phyloP scores from a whole-genome alignment of 768 basidiomycete genomes.

The Butyriboletus loyo region DNA sequence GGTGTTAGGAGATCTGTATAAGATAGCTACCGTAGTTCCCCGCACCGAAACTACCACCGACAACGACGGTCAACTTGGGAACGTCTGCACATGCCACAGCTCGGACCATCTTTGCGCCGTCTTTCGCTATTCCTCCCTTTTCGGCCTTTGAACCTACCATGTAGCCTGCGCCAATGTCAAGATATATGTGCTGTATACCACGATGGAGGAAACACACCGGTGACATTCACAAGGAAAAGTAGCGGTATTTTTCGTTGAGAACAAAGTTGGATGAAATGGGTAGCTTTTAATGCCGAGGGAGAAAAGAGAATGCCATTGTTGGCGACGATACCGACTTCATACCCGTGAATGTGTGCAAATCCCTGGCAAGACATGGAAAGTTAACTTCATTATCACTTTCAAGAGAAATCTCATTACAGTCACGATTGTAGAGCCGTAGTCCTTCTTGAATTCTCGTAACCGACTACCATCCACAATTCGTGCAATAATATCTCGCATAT shows the following conservation, averaged over 20 bases:
- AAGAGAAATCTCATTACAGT: conserved; percentile 51
- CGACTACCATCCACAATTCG: conserved; percentile 88
- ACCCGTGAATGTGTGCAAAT: conserved; percentile 87
- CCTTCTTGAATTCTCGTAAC: conserved; percentile 95
- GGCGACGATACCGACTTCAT: conserved; percentile 86
- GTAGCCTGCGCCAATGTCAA: conserved; percentile 51
- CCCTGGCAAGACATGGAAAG: conserved; percentile 44
- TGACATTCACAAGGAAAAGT: conserved; percentile 94
- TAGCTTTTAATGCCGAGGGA: conserved; percentile 88
- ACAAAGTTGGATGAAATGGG: conserved; percentile 93
- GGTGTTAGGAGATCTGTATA: background rate
- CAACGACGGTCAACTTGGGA: conserved; percentile 89
- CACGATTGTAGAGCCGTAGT: conserved; percentile 87
- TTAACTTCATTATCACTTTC: conserved; percentile 2
- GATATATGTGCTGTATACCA: background rate
- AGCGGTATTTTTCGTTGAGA: conserved; percentile 88
- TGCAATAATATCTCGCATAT: conserved; percentile 93
- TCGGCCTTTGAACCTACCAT: conserved; percentile 98
- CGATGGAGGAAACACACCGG: conserved; percentile 44
- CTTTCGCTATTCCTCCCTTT: conserved; percentile 91
- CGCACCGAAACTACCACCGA: conserved; percentile 92
- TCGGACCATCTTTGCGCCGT: conserved; percentile 95
- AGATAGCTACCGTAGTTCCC: conserved; percentile 80
- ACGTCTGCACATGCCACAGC: conserved; percentile 93
- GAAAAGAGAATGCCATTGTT: conserved; percentile 97